Conservation (phyloP, 2,329 filamentous ascomycete species). For the Pseudogymnoascus sp. region DNA sequence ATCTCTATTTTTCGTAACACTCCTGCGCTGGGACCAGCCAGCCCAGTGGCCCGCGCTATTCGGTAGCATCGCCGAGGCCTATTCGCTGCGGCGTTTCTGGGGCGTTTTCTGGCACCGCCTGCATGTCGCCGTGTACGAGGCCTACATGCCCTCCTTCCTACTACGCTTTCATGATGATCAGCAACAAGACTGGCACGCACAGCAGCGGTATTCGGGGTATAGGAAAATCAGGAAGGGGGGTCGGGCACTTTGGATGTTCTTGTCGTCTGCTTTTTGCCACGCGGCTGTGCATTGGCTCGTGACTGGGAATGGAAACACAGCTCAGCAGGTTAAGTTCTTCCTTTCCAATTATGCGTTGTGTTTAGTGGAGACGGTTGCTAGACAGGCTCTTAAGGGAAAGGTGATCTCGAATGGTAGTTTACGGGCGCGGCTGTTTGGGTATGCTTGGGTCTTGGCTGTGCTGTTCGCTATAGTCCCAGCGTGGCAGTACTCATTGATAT, state of each 20-base stretch:
- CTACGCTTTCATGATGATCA: not conserved
- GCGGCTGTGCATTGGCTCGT: not conserved
- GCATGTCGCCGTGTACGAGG: not conserved
- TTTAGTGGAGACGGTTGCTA: not conserved
- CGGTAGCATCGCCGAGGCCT: conserved; percentile 9
- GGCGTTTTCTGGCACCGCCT: conserved; percentile 12
- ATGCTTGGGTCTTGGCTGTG: not conserved
- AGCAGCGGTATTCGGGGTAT: not conserved
- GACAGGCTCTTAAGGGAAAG: not conserved
- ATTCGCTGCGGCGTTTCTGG: conserved; percentile 11
- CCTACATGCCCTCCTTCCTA: not conserved
- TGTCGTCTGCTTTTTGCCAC: not conserved
- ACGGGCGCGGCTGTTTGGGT: not conserved
- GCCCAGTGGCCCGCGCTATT: conserved; percentile 11
- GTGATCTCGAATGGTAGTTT: not conserved
- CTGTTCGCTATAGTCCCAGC: not conserved
- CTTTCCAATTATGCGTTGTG: not conserved
- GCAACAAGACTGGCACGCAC: too few relatives aligned
- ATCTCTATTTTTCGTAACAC: conserved; percentile 9
- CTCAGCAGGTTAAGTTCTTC: not conserved
- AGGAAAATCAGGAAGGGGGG: not conserved
- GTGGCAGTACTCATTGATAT: not conserved
- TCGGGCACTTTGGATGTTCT: not conserved
- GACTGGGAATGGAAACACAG: not conserved
- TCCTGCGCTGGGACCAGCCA: conserved; percentile 2